These are phyloP conservation scores for Trametes pubescens DNA, from an alignment of 1,284 basidiomycete species.

Conservation along the genomic window DNA sequence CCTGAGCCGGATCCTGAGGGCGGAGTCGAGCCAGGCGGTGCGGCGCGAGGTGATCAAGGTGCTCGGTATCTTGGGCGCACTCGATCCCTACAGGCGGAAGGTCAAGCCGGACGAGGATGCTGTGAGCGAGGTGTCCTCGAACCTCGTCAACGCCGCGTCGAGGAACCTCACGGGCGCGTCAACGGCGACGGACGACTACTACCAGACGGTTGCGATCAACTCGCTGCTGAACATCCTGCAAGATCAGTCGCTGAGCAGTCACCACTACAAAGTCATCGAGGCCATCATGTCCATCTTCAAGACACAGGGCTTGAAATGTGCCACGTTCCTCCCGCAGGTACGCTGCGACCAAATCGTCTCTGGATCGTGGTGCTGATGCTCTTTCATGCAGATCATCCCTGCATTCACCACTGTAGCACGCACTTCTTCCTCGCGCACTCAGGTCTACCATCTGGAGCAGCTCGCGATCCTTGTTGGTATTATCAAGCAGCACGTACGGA, in stretches of 20 bases:
- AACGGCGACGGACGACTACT: conserved; percentile 89
- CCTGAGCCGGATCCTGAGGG: conserved; percentile 87
- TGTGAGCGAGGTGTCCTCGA: conserved; percentile 71
- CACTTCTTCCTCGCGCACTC: conserved; percentile 81
- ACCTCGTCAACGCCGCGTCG: conserved; percentile 60
- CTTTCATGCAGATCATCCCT: conserved; percentile 84
- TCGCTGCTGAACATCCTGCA: conserved; percentile 90
- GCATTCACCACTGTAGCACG: conserved; percentile 94
- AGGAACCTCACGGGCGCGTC: conserved; percentile 48
- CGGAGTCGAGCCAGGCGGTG: conserved; percentile 81
- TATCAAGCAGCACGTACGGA: conserved; percentile 98
- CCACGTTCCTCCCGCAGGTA: conserved; percentile 94
- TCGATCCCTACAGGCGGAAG: conserved; percentile 97
- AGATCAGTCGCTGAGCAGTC: conserved; percentile 85
- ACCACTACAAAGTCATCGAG: conserved; percentile 96
- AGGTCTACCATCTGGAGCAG: conserved; percentile 97
- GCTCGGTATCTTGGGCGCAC: conserved; percentile 95
- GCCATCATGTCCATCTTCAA: conserved; percentile 99
- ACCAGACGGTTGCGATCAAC: conserved; percentile 95
- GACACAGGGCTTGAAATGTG: conserved; percentile 96
- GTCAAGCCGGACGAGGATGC: conserved; percentile 81
- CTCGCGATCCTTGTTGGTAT: conserved; percentile 96
- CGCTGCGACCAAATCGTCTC: conserved; percentile 27
- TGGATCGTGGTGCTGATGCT: conserved; percentile 18
- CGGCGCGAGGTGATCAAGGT: conserved; percentile 93